Percentiles rank a stretch among this genome's conserved stretches.
These are phyloP conservation scores for Eimeria necatrix DNA, from an alignment of 169 alveolate genomes.

Conservation along the genomic window DNA sequence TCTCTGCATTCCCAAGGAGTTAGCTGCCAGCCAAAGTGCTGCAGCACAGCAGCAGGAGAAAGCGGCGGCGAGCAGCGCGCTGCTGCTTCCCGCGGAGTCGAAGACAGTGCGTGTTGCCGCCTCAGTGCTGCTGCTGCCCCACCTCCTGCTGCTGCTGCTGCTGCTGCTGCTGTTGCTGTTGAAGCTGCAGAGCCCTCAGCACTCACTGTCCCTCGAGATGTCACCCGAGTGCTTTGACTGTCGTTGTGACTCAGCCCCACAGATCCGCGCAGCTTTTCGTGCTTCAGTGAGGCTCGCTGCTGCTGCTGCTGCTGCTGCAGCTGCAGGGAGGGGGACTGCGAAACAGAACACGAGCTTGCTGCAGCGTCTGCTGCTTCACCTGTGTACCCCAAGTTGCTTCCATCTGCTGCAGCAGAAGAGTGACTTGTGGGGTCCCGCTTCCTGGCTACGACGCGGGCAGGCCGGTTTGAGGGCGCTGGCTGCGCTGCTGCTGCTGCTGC, in stretches of 20 bases:
- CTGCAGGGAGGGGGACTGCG: too few relatives aligned
- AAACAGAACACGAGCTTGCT: too few relatives aligned
- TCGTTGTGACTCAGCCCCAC: not conserved
- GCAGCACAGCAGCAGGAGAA: slow-evolving; percentile 30
- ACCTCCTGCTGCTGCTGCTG: slow-evolving; percentile 4
- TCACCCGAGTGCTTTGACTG: not conserved
- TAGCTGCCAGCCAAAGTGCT: slow-evolving; percentile 32
- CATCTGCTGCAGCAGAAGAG: not conserved
- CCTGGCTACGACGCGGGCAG: not conserved
- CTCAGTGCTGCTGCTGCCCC: not conserved
- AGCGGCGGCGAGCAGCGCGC: slow-evolving; percentile 4
- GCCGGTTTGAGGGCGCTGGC: not conserved
- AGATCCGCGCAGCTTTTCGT: not conserved
- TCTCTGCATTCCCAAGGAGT: slow-evolving; percentile 54
- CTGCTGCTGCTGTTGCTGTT: not conserved
- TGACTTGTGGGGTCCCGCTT: not conserved
- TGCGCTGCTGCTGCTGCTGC: not conserved
- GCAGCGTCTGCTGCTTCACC: not conserved
- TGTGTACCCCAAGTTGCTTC: not conserved
- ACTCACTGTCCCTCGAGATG: not conserved
- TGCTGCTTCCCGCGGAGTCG: not conserved
- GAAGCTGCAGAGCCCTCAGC: not conserved
- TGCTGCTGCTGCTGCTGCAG: slow-evolving; percentile 24
- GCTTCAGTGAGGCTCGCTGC: not conserved
- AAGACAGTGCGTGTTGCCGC: not conserved